These are phyloP conservation scores for Penicillium sp. DNA, from an alignment of 2,329 filamentous ascomycete species.

Conservation along the genomic window DNA sequence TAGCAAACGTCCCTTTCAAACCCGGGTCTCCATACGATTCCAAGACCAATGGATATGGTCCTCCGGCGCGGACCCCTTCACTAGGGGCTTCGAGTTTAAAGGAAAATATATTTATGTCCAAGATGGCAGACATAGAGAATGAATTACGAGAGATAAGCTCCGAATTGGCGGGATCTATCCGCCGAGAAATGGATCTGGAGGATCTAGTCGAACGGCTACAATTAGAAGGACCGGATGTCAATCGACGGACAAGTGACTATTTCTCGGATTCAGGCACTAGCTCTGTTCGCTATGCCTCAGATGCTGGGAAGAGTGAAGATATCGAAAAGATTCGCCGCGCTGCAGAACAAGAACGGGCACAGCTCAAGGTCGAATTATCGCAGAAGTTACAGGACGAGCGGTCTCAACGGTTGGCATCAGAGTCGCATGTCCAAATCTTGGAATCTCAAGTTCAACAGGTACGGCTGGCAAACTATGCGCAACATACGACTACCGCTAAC, in stretches of 20 bases:
- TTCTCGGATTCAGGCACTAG: conserved; percentile 95
- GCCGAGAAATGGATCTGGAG: conserved; percentile 93
- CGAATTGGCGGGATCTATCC: conserved; percentile 89
- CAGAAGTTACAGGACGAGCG: conserved; percentile 87
- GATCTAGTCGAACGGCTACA: conserved; percentile 88
- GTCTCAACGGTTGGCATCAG: conserved; percentile 69
- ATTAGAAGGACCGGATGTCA: conserved; percentile 63
- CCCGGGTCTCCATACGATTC: conserved; percentile 52
- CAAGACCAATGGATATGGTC: conserved; percentile 53
- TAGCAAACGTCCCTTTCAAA: conserved; percentile 36
- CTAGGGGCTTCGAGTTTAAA: conserved; percentile 47
- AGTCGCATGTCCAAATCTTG: conserved; percentile 79
- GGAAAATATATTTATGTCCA: conserved; percentile 49
- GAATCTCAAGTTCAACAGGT: conserved; percentile 73
- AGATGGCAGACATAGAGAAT: conserved; percentile 87
- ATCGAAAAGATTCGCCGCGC: conserved; percentile 78
- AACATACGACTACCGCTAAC: conserved; percentile 1
- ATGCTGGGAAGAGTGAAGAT: conserved; percentile 63
- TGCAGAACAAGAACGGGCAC: conserved; percentile 87
- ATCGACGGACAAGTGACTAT: conserved; percentile 89
- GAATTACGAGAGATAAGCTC: conserved; percentile 90
- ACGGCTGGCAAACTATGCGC: conserved; percentile 25
- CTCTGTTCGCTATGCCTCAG: conserved; percentile 71
- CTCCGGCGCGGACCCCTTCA: conserved; percentile 40
- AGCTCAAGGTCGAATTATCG: conserved; percentile 79